phyloP scores from a whole-genome alignment of 106 monocot species.

The Triglochin maritima region DNA sequence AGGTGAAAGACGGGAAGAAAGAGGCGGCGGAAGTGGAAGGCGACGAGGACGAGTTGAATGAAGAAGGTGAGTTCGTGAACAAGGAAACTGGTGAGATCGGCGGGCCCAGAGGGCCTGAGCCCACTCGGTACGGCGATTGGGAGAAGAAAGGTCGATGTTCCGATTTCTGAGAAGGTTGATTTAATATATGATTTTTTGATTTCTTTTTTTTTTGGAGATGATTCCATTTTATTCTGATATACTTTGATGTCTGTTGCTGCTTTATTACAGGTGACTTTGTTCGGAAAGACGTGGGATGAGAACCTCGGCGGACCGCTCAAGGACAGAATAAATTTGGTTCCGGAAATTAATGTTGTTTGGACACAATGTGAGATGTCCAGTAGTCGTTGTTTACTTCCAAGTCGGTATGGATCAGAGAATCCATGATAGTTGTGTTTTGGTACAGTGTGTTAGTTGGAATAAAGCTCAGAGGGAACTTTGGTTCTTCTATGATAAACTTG shows the following conservation, averaged over 20 bases:
- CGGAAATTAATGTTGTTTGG: neutral
- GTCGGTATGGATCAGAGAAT: too few relatives aligned
- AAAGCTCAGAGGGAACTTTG: too few relatives aligned
- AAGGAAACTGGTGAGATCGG: conserved; percentile 60
- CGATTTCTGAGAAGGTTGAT: conserved; percentile 43
- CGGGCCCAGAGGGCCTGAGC: conserved; percentile 80
- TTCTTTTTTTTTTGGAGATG: neutral
- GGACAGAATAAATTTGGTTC: neutral
- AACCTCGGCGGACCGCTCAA: too few relatives aligned
- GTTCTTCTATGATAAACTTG: too few relatives aligned
- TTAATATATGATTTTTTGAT: neutral
- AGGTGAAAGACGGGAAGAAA: neutral
- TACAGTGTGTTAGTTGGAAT: too few relatives aligned
- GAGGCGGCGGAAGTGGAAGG: neutral
- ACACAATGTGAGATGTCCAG: too few relatives aligned
- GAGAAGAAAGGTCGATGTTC: conserved; percentile 69
- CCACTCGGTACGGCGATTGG: conserved; percentile 81
- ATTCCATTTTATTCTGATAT: neutral
- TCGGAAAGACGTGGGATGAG: neutral
- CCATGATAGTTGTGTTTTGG: too few relatives aligned
- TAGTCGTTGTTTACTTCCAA: too few relatives aligned
- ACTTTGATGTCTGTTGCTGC: too few relatives aligned
- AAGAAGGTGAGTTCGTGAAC: conserved; percentile 42
- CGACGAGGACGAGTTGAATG: conserved; percentile 13
- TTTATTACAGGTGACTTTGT: neutral